Percentiles rank a stretch among this genome's conserved stretches.
phyloP scores from a whole-genome alignment of 306 rosid genomes.

The Dalbergia cochinchinensis region DNA sequence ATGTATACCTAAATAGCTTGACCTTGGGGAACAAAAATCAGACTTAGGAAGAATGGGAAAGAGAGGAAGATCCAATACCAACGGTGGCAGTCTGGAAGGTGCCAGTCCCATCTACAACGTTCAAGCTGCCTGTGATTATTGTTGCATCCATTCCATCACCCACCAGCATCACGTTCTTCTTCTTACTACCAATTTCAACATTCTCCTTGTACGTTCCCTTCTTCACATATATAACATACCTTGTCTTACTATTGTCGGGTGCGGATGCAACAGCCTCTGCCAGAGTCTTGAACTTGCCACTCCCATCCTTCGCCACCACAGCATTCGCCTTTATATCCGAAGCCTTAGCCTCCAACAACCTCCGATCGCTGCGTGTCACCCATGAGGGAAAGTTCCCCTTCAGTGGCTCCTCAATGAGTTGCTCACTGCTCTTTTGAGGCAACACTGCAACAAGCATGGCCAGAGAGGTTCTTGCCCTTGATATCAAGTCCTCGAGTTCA shows the following conservation, averaged over 20 bases:
- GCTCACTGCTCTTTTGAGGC: slow-evolving; percentile 20
- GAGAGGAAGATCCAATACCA: slow-evolving; percentile 61
- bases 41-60: no score
- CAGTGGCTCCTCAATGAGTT: slow-evolving; percentile 16
- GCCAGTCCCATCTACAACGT: slow-evolving; percentile 60
- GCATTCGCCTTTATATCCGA: slow-evolving; percentile 55
- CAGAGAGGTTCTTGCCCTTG: slow-evolving; percentile 56
- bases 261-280: slow-evolving; percentile 69
- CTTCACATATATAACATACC: slow-evolving; percentile 69
- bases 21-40: no score
- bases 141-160: slow-evolving; percentile 76
- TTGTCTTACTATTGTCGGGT: slow-evolving; percentile 58
- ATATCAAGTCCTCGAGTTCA: slow-evolving; percentile 52
- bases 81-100: slow-evolving; percentile 70
- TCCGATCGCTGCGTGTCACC: slow-evolving; percentile 59
- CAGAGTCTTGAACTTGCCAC: slow-evolving; percentile 69
- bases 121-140: slow-evolving; percentile 68
- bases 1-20: no score
- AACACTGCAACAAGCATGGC: slow-evolving; percentile 57
- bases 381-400: slow-evolving; percentile 50
- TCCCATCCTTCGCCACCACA: slow-evolving; percentile 79
- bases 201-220: slow-evolving; percentile 66
- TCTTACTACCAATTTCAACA: slow-evolving; percentile 57
- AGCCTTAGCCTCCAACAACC: slow-evolving; percentile 41
- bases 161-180: slow-evolving; percentile 65